Conservation (phyloP, 768 basidiomycete genomes). For the Saitozyma sp. region DNA sequence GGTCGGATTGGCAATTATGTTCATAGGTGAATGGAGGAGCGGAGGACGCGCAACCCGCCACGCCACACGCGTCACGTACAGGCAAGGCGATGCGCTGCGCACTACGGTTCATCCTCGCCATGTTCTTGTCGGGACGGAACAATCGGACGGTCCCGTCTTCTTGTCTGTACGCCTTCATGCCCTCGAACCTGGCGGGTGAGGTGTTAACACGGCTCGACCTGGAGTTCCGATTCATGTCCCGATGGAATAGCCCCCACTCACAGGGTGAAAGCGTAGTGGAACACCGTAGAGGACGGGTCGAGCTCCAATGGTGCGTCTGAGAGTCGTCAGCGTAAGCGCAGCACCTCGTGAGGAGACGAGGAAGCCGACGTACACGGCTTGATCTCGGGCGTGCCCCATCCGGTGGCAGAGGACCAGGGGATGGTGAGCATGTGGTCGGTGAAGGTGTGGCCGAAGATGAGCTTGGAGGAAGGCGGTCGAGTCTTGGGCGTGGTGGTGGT, state of each 20-base stretch:
- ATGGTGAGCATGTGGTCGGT: conserved; percentile 78
- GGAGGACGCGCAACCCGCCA: no score
- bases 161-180: conserved; percentile 88
- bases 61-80: conserved; percentile 13
- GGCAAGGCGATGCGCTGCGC: conserved; percentile 76
- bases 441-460: conserved; percentile 84
- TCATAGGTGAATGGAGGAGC: neutral
- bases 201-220: neutral
- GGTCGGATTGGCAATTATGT: neutral
- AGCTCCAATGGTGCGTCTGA: conserved; percentile 70
- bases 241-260: conserved; percentile 17
- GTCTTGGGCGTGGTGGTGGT: conserved; percentile 59
- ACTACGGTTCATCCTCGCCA: conserved; percentile 89
- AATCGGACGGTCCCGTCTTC: conserved; percentile 70
- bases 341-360: neutral
- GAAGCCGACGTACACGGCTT: conserved; percentile 66
- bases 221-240: neutral
- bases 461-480: conserved; percentile 64
- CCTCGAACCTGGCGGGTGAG: conserved; percentile 62
- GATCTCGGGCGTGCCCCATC: conserved; percentile 83
- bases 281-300: conserved; percentile 76
- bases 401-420: conserved; percentile 69
- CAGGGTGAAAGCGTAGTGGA: conserved; percentile 90
- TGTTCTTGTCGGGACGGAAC: conserved; percentile 96
- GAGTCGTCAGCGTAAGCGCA: neutral